Evolutionary conservation across 345 rosid genomes (phyloP), one percentile per base, ranked within the genome.

Genomic region (Cardamine resedifolia): DNA sequence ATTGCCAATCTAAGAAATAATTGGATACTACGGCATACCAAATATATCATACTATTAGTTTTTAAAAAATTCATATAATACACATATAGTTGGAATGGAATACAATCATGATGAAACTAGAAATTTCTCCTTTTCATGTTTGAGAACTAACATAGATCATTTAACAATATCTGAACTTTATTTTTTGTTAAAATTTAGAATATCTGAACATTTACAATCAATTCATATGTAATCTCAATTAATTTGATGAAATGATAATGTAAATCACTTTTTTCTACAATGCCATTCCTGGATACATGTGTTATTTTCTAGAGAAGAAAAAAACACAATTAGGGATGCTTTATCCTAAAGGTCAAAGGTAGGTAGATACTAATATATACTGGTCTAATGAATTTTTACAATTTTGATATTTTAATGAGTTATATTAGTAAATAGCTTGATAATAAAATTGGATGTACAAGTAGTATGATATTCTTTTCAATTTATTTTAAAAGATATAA

Each of bases 11-110:
- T 19, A 19, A 61, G 10, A 62, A 19, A 51, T 28, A 7, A 71
- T 36, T 71, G 59, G 75, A 60, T 10, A n/a, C 58, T 47, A 59
- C 27, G 58, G 50, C 15, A 6, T 38, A 38, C 41, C 44, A 39
- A 39, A 39, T 12, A 39, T 5, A 11, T 11, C 4, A 36, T 39
- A 39, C 16, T 39, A n/a, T n/a, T n/a, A 39, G 14, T 39, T 39
- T 39, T 39, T 0, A 34, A 39, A 39, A 10, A 39, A 16, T 14
- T 6, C 16, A 39, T 39, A 12, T 14, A 39, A 36, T 38, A 38
- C 51, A 31, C 43, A 18, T 50, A 60, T 19, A 60, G 52, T 48
- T 59, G 28, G 30, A 59, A 21, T 59, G 18, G 2, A 18, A n/a
- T n/a, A n/a, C n/a, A n/a, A 59, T 18, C 39, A 36, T 36, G 39